Evolutionary conservation across 805 yeast species (phyloP).

Genomic region (Cyberlindnera maritima): DNA sequence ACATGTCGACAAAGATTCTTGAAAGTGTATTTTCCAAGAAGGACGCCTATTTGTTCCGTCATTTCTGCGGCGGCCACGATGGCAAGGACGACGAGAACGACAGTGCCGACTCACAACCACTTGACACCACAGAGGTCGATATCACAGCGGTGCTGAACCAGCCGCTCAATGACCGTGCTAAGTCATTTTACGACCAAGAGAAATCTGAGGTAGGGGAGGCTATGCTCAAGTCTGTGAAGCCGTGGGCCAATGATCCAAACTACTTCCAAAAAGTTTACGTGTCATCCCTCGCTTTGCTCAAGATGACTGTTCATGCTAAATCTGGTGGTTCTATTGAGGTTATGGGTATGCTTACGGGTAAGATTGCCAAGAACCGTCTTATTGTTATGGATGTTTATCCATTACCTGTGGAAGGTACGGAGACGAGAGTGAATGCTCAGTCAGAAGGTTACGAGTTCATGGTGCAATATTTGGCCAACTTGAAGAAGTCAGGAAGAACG

Average conservation of each 20-base stretch:
- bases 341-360: slow-evolving; percentile 94
- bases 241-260: slow-evolving; percentile 57
- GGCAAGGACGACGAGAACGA: background rate
- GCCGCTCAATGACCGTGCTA: slow-evolving; percentile 17
- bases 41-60: slow-evolving; percentile 13
- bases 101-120: slow-evolving; percentile 4
- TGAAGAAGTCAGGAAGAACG: slow-evolving; percentile 47
- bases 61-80: slow-evolving; percentile 11
- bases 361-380: slow-evolving; percentile 50
- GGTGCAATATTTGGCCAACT: slow-evolving; percentile 72
- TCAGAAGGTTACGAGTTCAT: slow-evolving; percentile 93
- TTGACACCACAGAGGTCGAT: slow-evolving; percentile 17
- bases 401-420: slow-evolving; percentile 94
- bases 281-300: slow-evolving; percentile 67
- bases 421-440: slow-evolving; percentile 92
- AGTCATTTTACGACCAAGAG: slow-evolving; percentile 16
- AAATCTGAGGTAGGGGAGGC: slow-evolving; percentile 13
- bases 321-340: slow-evolving; percentile 86
- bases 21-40: slow-evolving; percentile 11
- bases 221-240: slow-evolving; percentile 32
- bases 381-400: slow-evolving; percentile 80
- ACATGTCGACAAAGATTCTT: slow-evolving; percentile 7
- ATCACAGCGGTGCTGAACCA: slow-evolving; percentile 14
- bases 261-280: slow-evolving; percentile 62
- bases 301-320: slow-evolving; percentile 78